Evolutionary conservation across 352 stramenopile species (phyloP).

Genomic region (Pythium phragmitis): DNA sequence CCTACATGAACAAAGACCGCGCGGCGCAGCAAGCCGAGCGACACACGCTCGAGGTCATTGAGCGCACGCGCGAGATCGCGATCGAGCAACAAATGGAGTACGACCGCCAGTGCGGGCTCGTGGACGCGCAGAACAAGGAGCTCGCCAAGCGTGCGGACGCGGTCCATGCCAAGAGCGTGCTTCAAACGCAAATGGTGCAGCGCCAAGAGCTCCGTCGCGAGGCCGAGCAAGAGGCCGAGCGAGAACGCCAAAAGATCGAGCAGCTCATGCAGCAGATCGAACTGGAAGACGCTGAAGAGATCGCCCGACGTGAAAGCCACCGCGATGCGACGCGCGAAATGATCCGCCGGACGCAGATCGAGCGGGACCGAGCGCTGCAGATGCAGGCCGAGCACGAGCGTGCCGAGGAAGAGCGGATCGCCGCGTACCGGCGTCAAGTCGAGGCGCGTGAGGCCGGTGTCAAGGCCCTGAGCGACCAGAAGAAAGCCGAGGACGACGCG

Average conservation of each 20-base stretch:
- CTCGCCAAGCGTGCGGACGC: conserved; percentile 64
- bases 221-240: conserved; percentile 62
- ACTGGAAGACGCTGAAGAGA: conserved; percentile 79
- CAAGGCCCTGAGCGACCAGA: conserved; percentile 65
- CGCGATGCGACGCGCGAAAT: conserved; percentile 57
- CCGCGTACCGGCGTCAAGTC: conserved; percentile 47
- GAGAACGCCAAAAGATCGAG: conserved; percentile 86
- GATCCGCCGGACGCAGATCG: conserved; percentile 46
- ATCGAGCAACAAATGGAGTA: conserved; percentile 94
- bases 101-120: conserved; percentile 79
- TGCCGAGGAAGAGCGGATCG: conserved; percentile 47
- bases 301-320: conserved; percentile 56
- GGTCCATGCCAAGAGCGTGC: conserved; percentile 58
- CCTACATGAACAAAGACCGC: conserved; percentile 94
- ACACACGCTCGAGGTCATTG: conserved; percentile 69
- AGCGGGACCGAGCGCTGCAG: conserved; percentile 37
- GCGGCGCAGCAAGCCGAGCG: conserved; percentile 88
- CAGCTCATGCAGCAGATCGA: conserved; percentile 85
- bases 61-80: conserved; percentile 72
- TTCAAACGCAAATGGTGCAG: conserved; percentile 74
- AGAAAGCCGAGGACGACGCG: conserved; percentile 67
- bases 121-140: conserved; percentile 62
- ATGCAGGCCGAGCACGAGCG: conserved; percentile 32
- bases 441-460: conserved; percentile 42
- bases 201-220: conserved; percentile 62